phyloP scores from a whole-genome alignment of 768 basidiomycete species.

The Mycena chlorophos region DNA sequence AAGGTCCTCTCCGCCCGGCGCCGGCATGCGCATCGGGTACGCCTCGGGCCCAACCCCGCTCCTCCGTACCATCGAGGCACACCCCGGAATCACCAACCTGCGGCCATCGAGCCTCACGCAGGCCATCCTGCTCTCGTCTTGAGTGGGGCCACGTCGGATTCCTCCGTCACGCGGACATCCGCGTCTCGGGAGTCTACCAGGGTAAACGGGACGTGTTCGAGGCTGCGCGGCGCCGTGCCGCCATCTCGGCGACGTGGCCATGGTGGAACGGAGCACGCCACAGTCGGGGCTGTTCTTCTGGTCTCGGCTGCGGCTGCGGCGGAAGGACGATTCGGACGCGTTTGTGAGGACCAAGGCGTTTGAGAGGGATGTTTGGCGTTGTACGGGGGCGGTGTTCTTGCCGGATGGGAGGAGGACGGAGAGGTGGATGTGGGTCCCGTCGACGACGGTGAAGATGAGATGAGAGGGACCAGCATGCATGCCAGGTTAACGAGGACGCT shows the following conservation, averaged over 20 bases:
- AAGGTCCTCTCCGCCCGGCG: constrained; percentile 79
- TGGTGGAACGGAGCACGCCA: constrained; percentile 71
- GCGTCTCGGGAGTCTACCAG: constrained; percentile 73
- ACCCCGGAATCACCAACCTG: constrained; percentile 70
- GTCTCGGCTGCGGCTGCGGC: constrained; percentile 69
- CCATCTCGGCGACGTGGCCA: constrained; percentile 66
- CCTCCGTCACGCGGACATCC: constrained; percentile 60
- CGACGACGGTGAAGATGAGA: too few species aligned
- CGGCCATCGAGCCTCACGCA: constrained; percentile 68
- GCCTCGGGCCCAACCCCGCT: constrained; percentile 72
- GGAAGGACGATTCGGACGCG: constrained; percentile 66
- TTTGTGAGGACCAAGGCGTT: constrained; percentile 76
- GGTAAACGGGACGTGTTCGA: constrained; percentile 78
- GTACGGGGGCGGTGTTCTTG: constrained; percentile 83
- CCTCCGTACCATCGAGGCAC: constrained; percentile 54
- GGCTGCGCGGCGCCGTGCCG: constrained; percentile 65
- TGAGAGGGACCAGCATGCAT: too few species aligned
- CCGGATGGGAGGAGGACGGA: constrained; percentile 68
- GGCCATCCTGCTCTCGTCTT: constrained; percentile 49
- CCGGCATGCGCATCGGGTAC: constrained; percentile 81
- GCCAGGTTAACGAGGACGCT: too few species aligned
- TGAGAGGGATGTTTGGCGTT: constrained; percentile 80
- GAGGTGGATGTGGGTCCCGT: too few species aligned
- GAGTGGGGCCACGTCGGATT: constrained; percentile 82
- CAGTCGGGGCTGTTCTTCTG: constrained; percentile 91